Evolutionary conservation across 805 yeast species (phyloP).

Genomic region (Gaillardinia entomophila): DNA sequence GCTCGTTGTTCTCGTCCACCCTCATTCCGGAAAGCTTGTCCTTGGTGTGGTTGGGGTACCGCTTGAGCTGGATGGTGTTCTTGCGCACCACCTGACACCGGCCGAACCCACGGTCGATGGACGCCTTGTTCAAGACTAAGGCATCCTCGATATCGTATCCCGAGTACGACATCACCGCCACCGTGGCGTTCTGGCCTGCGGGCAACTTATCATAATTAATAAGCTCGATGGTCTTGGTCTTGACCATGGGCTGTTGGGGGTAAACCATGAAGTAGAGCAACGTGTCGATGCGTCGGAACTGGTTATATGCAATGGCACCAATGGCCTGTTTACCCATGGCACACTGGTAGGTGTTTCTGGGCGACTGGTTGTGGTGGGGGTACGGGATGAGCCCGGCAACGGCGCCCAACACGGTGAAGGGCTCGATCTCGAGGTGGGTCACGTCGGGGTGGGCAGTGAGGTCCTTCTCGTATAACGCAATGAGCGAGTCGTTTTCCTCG

Average conservation of each 20-base stretch:
- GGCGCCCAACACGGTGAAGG: conserved; percentile 87
- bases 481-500: conserved; percentile 91
- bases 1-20: conserved; percentile 72
- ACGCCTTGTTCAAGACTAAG: conserved; percentile 84
- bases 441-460: conserved; percentile 32
- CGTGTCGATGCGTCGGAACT: conserved; percentile 92
- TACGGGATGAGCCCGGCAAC: conserved; percentile 91
- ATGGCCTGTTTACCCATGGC: conserved; percentile 99
- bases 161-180: conserved; percentile 98
- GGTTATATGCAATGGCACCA: conserved; percentile 97
- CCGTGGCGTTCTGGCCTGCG: conserved; percentile 98
- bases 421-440: conserved; percentile 94
- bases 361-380: conserved; percentile 90
- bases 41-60: conserved; percentile 90
- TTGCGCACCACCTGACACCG: conserved; percentile 94
- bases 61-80: conserved; percentile 81
- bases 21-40: conserved; percentile 91
- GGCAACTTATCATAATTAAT: conserved; percentile 95
- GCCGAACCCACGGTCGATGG: conserved; percentile 95
- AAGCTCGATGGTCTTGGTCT: conserved; percentile 92
- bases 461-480: conserved; percentile 70
- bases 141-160: conserved; percentile 99
- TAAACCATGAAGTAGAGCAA: conserved; percentile 92
- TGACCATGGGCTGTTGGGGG: conserved; percentile 99
- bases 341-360: conserved; percentile 89